Conservation (phyloP, 2,329 filamentous ascomycete genomes). For the Curvularia hawaiiensis region DNA sequence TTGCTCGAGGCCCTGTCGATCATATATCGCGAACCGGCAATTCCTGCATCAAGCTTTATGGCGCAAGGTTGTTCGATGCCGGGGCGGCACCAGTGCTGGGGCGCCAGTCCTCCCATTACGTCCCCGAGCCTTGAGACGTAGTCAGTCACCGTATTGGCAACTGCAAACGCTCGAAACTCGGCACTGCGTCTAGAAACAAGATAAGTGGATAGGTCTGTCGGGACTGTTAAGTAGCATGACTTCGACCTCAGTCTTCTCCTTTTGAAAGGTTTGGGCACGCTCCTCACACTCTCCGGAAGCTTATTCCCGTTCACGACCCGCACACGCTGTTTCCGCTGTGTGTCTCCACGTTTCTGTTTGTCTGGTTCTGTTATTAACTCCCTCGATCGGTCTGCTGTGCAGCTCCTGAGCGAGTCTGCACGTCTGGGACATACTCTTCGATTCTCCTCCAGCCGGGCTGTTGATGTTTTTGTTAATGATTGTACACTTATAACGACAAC, state of each 20-base stretch:
- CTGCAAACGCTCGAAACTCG: conserved; percentile 37
- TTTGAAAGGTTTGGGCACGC: conserved; percentile 40
- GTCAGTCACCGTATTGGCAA: conserved; percentile 29
- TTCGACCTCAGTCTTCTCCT: conserved; percentile 31
- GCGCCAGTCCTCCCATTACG: conserved; percentile 26
- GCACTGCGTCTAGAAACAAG: conserved; percentile 39
- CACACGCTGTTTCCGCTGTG: conserved; percentile 23
- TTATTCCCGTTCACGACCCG: conserved; percentile 35
- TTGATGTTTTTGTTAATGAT: conserved; percentile 42
- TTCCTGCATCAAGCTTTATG: conserved; percentile 23
- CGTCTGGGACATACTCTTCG: conserved; percentile 38
- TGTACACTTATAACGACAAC: conserved; percentile 3
- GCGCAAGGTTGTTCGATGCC: conserved; percentile 32
- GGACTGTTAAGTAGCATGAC: conserved; percentile 33
- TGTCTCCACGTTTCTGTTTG: conserved; percentile 18
- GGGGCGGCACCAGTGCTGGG: conserved; percentile 21
- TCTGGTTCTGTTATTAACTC: conserved; percentile 31
- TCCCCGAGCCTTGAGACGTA: conserved; percentile 30
- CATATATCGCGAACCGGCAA: conserved; percentile 21
- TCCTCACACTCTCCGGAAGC: conserved; percentile 31
- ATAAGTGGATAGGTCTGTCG: conserved; percentile 26
- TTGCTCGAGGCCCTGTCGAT: conserved; percentile 24
- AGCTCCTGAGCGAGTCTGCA: conserved; percentile 43
- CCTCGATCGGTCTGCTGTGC: conserved; percentile 40
- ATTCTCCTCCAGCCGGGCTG: conserved; percentile 44